These are phyloP conservation scores for Chrysoporthe deuterocubensis DNA, from an alignment of 2,329 filamentous ascomycete species.

Conservation along the genomic window DNA sequence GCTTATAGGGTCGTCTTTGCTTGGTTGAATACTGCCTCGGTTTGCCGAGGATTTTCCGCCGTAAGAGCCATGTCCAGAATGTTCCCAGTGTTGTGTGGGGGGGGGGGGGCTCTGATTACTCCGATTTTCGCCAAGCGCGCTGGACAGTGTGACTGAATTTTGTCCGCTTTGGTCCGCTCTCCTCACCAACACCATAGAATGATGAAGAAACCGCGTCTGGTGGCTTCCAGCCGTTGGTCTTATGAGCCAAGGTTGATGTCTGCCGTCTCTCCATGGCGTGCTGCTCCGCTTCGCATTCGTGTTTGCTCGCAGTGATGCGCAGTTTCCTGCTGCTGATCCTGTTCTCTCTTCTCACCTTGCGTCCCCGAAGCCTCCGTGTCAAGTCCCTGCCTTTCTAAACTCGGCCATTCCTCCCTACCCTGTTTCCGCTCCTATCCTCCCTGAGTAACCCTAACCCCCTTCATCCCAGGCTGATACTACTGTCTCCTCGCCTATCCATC, in stretches of 20 bases:
- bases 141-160: too few relatives aligned
- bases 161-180: too few relatives aligned
- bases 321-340: neutral
- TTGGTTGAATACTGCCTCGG: neutral
- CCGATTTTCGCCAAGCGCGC: neutral
- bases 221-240: too few relatives aligned
- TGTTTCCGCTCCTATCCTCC: too few relatives aligned
- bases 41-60: neutral
- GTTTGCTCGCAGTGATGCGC: neutral
- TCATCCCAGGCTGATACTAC: too few relatives aligned
- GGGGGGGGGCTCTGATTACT: neutral
- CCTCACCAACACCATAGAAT: too few relatives aligned
- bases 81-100: neutral
- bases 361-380: too few relatives aligned
- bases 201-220: neutral
- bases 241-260: neutral
- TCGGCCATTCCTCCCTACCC: too few relatives aligned
- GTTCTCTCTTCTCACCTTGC: neutral
- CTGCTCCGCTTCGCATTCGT: neutral
- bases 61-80: neutral
- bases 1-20: too few relatives aligned
- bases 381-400: too few relatives aligned
- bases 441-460: too few relatives aligned
- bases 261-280: neutral
- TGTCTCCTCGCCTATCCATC: too few relatives aligned